Conservation (phyloP, 768 basidiomycete genomes). For the Pleurotus pulmonarius region DNA sequence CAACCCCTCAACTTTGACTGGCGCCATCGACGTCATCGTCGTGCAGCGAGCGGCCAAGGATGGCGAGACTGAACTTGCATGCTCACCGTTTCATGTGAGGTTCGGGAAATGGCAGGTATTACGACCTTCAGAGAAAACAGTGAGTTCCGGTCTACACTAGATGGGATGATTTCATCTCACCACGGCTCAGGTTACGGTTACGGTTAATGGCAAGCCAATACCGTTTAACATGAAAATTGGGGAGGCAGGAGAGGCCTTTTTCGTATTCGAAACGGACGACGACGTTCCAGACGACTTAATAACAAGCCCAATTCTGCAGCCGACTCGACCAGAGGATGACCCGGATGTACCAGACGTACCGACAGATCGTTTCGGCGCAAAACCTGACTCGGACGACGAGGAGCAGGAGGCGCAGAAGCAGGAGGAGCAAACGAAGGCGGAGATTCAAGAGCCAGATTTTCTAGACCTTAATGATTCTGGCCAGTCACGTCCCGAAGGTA, state of each 20-base stretch:
- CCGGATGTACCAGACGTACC: slow-evolving; percentile 21
- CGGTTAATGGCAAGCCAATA: slow-evolving; percentile 80
- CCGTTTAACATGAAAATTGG: slow-evolving; percentile 99
- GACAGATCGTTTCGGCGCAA: slow-evolving; percentile 39
- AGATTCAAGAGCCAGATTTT: slow-evolving; percentile 67
- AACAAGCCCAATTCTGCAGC: slow-evolving; percentile 85
- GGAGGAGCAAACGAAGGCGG: slow-evolving; percentile 10
- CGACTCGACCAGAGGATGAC: slow-evolving; percentile 45
- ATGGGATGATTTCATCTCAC: neutral
- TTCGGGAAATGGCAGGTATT: slow-evolving; percentile 98
- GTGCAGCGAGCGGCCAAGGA: slow-evolving; percentile 68
- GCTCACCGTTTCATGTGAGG: slow-evolving; percentile 95
- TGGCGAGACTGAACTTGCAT: slow-evolving; percentile 69
- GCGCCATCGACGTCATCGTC: slow-evolving; percentile 99
- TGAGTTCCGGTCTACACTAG: slow-evolving; percentile 20
- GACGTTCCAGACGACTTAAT: slow-evolving; percentile 92
- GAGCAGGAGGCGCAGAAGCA: slow-evolving; percentile 14
- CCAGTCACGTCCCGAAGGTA: slow-evolving; percentile 1
- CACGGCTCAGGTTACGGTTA: slow-evolving; percentile 70
- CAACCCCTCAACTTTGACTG: slow-evolving; percentile 95
- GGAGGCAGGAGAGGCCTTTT: slow-evolving; percentile 98
- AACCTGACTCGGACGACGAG: slow-evolving; percentile 25
- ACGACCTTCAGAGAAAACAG: slow-evolving; percentile 91
- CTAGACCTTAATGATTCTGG: slow-evolving; percentile 69
- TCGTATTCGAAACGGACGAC: slow-evolving; percentile 89